Conservation (phyloP, 805 yeast species). For the Priceomyces castillae region DNA sequence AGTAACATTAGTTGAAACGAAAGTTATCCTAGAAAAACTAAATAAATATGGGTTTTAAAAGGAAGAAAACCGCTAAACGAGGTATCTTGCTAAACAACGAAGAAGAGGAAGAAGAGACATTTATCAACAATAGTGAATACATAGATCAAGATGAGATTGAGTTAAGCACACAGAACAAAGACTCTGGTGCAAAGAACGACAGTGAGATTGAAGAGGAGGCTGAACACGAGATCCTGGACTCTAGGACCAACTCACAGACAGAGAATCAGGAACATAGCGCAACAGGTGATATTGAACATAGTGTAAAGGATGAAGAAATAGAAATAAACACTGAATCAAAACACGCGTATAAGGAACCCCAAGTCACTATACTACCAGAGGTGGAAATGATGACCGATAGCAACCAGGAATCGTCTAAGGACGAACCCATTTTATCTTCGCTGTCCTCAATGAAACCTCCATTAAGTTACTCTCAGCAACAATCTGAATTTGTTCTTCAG, state of each 20-base stretch:
- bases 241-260: too few species aligned
- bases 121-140: constrained; percentile 42
- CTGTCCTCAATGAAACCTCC: constrained; percentile 4
- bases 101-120: constrained; percentile 24
- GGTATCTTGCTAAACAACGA: not conserved
- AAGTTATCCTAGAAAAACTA: not conserved
- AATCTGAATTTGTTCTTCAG: constrained; percentile 19
- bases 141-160: not conserved
- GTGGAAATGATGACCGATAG: not conserved
- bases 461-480: constrained; percentile 30
- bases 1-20: not conserved
- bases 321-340: not conserved
- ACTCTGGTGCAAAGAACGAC: too few species aligned
- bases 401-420: not conserved
- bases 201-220: too few species aligned
- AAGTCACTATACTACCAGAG: not conserved
- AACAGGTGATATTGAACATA: not conserved
- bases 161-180: too few species aligned
- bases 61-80: constrained; percentile 6
- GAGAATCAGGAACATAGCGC: not conserved
- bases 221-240: too few species aligned
- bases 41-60: constrained; percentile 8
- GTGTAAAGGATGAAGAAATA: not conserved
- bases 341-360: not conserved
- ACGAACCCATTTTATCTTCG: not conserved